phyloP scores from a whole-genome alignment of 768 basidiomycete species.

The Kwoniella sp. region DNA sequence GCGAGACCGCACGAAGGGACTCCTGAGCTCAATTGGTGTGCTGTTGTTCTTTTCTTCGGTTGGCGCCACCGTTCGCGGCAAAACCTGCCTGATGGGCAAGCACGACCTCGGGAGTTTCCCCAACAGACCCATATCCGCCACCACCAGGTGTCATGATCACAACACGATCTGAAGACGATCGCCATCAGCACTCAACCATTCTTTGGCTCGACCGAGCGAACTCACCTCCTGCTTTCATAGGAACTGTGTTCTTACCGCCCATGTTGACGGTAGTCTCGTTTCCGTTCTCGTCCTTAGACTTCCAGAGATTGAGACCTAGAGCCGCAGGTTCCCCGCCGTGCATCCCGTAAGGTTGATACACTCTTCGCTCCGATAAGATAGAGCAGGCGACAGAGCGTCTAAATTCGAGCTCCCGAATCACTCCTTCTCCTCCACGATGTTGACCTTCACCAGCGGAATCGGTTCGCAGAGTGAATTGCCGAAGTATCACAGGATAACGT shows the following conservation, averaged over 20 bases:
- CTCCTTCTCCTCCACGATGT: slow-evolving; percentile 41
- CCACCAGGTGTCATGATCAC: slow-evolving; percentile 37
- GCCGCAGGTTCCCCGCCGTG: slow-evolving; percentile 58
- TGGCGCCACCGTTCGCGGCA: slow-evolving; percentile 1
- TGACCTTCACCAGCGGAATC: slow-evolving; percentile 38
- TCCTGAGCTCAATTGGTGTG: too few relatives aligned
- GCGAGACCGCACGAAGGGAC: too few relatives aligned
- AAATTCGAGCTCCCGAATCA: slow-evolving; percentile 43
- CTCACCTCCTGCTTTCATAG: slow-evolving; percentile 18
- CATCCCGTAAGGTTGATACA: slow-evolving; percentile 45
- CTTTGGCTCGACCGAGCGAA: too few relatives aligned
- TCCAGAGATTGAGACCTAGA: slow-evolving; percentile 17
- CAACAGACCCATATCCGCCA: slow-evolving; percentile 34
- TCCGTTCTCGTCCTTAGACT: slow-evolving; percentile 8
- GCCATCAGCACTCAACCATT: not conserved
- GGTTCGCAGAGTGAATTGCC: slow-evolving; percentile 37
- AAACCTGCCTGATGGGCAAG: slow-evolving; percentile 13
- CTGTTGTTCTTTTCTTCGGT: not conserved
- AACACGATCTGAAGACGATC: not conserved
- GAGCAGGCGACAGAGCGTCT: slow-evolving; percentile 27
- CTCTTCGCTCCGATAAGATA: slow-evolving; percentile 38
- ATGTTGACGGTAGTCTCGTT: slow-evolving; percentile 13
- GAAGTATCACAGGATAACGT: slow-evolving; percentile 38
- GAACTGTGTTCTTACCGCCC: slow-evolving; percentile 20
- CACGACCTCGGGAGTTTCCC: not conserved